Conservation (phyloP, 306 rosid genomes). For the Ormosia semicastrata region DNA sequence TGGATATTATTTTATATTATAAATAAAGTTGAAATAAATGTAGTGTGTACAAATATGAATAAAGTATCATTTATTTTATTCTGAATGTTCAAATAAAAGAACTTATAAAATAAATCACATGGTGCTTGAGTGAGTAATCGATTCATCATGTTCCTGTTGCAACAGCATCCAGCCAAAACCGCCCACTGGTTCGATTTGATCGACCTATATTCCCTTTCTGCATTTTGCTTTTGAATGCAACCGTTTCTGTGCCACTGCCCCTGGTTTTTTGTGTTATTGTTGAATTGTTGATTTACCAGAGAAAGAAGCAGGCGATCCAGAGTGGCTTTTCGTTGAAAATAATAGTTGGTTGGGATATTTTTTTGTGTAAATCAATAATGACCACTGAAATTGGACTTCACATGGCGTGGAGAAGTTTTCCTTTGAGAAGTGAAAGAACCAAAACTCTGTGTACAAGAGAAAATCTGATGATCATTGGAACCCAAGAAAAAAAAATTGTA, state of each 20-base stretch:
- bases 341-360: background rate
- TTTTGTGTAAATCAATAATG: background rate
- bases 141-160: background rate
- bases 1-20: no score
- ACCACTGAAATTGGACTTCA: background rate
- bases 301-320: background rate
- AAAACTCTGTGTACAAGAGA: constrained; percentile 32
- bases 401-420: constrained; percentile 15
- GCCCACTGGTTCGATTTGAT: constrained; percentile 12
- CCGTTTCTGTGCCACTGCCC: constrained; percentile 37
- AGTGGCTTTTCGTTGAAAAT: background rate
- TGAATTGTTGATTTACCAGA: background rate
- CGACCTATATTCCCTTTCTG: background rate
- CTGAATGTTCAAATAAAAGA: no score
- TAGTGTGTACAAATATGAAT: no score
- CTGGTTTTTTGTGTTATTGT: constrained; percentile 35
- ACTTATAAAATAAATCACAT: background rate
- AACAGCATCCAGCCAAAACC: constrained; percentile 19
- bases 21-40: no score
- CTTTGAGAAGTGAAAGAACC: constrained; percentile 22
- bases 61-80: no score
- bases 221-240: background rate
- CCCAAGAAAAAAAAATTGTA: background rate
- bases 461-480: constrained; percentile 21
- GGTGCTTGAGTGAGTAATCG: background rate